Evolutionary conservation across 2,329 filamentous ascomycete genomes (phyloP), one percentile per base, ranked within the genome.

Genomic region (Cladosporium colombiae): DNA sequence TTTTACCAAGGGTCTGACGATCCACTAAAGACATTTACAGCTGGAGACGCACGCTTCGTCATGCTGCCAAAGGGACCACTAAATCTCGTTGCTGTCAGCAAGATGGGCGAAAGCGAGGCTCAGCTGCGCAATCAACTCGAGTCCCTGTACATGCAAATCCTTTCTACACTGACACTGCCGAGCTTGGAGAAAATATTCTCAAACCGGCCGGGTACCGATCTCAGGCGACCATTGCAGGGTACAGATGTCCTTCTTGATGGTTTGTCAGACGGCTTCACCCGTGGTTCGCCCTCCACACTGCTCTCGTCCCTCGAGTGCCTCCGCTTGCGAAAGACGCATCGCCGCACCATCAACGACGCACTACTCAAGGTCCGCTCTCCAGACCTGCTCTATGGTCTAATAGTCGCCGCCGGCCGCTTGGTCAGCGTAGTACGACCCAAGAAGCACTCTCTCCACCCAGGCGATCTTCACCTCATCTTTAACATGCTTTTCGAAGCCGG

Each of bases 401-500:
- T 99, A 67, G 94, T 97, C 18, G 95, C 95, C 5, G 93, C 93
- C 14, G 94, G 93, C 5, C 90, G 91, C 73, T 88, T 99, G 6
- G 95, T 99, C 70, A 97, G 93, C 75, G 96, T 99, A 44, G 91
- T 98, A 18, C 86, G 95, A 44, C 96, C 96, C 6, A 93, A 96
- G 71, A 92, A 95, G 66, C 95, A 99, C 78, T 97, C 93, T 0
- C 84, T 99, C 2, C 96, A 99, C 72, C 95, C 96, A 0, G 94
- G 93, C 69, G 95, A 99, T 76, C 84, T 99, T 27, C 94, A 97
- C 74, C 86, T 99, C 55, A 93, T 99, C 67, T 99, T 99, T 84
- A 98, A 98, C 75, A 99, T 99, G 96, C 87, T 99, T 1, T 99
- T 99, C 73, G 93, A 96, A 80, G 95, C 94, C 2, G 92, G 92